Percentiles rank a stretch among this genome's conserved stretches.
Evolutionary conservation across 2,329 filamentous ascomycete genomes (phyloP).

Genomic region (Talaromyces sp.): DNA sequence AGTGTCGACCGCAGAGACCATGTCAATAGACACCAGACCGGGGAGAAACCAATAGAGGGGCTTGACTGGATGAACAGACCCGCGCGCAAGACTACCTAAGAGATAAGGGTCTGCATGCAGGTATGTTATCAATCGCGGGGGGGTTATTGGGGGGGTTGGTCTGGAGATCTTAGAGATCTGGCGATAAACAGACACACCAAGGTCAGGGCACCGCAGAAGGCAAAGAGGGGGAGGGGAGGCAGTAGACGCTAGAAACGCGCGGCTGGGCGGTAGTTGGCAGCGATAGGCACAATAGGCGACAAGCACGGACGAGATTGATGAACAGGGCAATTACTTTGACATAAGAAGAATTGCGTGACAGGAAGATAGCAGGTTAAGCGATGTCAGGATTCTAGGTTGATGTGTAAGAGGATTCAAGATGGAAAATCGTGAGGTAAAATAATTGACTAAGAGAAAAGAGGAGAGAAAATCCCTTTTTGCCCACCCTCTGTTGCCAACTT

Average conservation of each 20-base stretch:
- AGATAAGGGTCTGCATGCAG: conserved; percentile 14
- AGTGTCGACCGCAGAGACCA: conserved; percentile 48
- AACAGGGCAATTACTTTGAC: conserved; percentile 32
- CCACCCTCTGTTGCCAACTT: not conserved
- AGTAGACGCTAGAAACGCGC: conserved; percentile 32
- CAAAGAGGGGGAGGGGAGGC: conserved; percentile 1
- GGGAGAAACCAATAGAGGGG: not conserved
- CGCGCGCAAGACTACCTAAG: conserved; percentile 2
- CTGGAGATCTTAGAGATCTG: not conserved
- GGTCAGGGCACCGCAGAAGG: not conserved
- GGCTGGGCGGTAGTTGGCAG: conserved; percentile 41
- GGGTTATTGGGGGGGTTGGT: not conserved
- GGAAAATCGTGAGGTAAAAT: conserved; percentile 40
- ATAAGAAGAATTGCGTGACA: conserved; percentile 39
- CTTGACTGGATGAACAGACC: not conserved
- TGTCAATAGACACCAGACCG: conserved; percentile 26
- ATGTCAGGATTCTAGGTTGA: not conserved
- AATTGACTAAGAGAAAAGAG: conserved; percentile 39
- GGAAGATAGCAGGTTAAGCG: conserved; percentile 20
- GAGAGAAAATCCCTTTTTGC: not conserved
- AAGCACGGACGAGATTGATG: conserved; percentile 18
- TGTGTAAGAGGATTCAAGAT: conserved; percentile 21
- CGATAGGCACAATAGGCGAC: conserved; percentile 32
- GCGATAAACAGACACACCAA: not conserved
- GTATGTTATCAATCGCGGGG: not conserved